Conservation (phyloP, 495 filamentous ascomycete species). For the Penicillium egyptiacum region DNA sequence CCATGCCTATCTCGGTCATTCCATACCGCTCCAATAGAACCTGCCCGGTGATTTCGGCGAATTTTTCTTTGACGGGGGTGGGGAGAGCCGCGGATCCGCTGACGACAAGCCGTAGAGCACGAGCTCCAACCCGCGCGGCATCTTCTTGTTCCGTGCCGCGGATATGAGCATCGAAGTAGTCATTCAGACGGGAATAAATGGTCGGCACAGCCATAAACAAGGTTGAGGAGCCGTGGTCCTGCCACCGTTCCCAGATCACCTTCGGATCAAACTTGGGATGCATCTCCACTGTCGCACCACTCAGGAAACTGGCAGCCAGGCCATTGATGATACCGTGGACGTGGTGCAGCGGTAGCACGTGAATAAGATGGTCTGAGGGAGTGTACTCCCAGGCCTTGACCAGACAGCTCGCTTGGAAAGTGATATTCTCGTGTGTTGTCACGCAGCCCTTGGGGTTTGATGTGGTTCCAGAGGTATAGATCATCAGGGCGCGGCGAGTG, state of each 20-base stretch:
- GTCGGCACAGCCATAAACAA: constrained; percentile 51
- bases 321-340: constrained; percentile 49
- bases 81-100: constrained; percentile 48
- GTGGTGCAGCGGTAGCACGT: constrained; percentile 48
- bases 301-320: constrained; percentile 38
- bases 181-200: constrained; percentile 48
- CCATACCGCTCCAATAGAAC: constrained; percentile 46
- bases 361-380: constrained; percentile 41
- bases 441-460: constrained; percentile 47
- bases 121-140: constrained; percentile 33
- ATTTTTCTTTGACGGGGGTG: constrained; percentile 44
- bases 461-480: constrained; percentile 50
- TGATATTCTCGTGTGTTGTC: constrained; percentile 47
- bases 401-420: constrained; percentile 43
- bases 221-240: constrained; percentile 38
- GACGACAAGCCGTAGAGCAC: constrained; percentile 39
- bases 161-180: constrained; percentile 45
- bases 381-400: constrained; percentile 40
- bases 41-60: constrained; percentile 43
- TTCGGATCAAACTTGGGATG: constrained; percentile 46
- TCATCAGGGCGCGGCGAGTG: constrained; percentile 43
- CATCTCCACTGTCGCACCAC: constrained; percentile 46
- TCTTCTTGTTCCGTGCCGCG: constrained; percentile 40
- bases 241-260: constrained; percentile 46
- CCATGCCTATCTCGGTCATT: constrained; percentile 52